phyloP scores from a whole-genome alignment of 371 early-diverging fungal genomes.

The Rhizomucor pusillus region DNA sequence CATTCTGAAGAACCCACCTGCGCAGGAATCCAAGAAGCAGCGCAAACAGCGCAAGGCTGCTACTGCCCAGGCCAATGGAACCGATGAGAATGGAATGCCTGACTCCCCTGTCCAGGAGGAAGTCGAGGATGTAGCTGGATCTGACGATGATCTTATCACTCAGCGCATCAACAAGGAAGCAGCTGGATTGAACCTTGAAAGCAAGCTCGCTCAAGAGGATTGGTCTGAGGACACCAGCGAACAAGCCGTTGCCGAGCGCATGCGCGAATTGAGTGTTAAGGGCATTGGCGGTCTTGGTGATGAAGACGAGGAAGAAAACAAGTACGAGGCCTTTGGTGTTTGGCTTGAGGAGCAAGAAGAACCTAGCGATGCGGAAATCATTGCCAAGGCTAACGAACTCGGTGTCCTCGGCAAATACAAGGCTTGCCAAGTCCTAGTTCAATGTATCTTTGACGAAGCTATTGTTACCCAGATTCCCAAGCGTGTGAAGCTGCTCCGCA shows the following conservation, averaged over 20 bases:
- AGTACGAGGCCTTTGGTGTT: slow-evolving; percentile 69
- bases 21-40: slow-evolving; percentile 53
- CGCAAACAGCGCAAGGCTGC: slow-evolving; percentile 72
- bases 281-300: slow-evolving; percentile 50
- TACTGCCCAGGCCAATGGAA: slow-evolving; percentile 44
- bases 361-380: slow-evolving; percentile 67
- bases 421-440: slow-evolving; percentile 70
- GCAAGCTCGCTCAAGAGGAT: slow-evolving; percentile 74
- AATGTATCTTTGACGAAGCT: slow-evolving; percentile 70
- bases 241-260: slow-evolving; percentile 77
- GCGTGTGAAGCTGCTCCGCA: slow-evolving; percentile 62
- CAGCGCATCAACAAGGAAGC: slow-evolving; percentile 73
- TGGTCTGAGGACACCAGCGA: slow-evolving; percentile 83
- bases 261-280: slow-evolving; percentile 65
- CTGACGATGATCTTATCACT: slow-evolving; percentile 72
- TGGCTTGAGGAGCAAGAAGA: slow-evolving; percentile 58
- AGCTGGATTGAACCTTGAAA: slow-evolving; percentile 56
- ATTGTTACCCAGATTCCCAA: slow-evolving; percentile 60
- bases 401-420: slow-evolving; percentile 76
- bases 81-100: slow-evolving; percentile 43
- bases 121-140: slow-evolving; percentile 43
- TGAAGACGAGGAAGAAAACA: slow-evolving; percentile 69
- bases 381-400: slow-evolving; percentile 76
- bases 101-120: slow-evolving; percentile 42
- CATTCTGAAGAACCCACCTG: slow-evolving; percentile 94